A percentile compares a stretch with the other conserved stretches of the same genome.
Evolutionary conservation across 805 yeast species (phyloP).

Genomic region (Yamadazyma philogaea): DNA sequence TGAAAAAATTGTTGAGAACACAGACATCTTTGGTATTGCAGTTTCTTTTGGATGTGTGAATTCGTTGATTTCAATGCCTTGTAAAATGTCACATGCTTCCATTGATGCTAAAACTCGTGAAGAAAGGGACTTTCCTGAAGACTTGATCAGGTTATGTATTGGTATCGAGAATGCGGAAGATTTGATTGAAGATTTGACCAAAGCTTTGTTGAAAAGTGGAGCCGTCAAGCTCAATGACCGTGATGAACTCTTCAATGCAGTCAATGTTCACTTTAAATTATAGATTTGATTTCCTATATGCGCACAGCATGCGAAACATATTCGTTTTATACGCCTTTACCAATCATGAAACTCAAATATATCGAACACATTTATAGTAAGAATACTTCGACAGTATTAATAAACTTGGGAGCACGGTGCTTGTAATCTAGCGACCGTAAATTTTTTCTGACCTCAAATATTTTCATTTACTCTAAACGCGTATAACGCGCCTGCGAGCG

Average conservation of each 20-base stretch:
- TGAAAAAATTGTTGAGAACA: slow-evolving; percentile 70
- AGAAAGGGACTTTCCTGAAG: slow-evolving; percentile 90
- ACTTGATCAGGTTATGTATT: slow-evolving; percentile 81
- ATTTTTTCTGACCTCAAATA: neutral
- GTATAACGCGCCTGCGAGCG: slow-evolving; percentile 2
- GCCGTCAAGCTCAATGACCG: slow-evolving; percentile 42
- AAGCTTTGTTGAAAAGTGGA: slow-evolving; percentile 67
- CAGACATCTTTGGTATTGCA: slow-evolving; percentile 80
- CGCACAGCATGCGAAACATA: neutral
- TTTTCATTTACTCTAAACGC: neutral
- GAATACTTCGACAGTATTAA: neutral
- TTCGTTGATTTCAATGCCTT: slow-evolving; percentile 89
- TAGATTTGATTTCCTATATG: neutral
- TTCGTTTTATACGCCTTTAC: too few species aligned
- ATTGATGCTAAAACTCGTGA: slow-evolving; percentile 83
- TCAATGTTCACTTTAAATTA: slow-evolving; percentile 27
- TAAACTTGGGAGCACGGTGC: too few species aligned
- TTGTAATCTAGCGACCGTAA: too few species aligned
- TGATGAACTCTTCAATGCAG: slow-evolving; percentile 41
- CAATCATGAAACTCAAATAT: neutral
- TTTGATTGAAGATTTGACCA: slow-evolving; percentile 72
- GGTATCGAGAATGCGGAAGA: slow-evolving; percentile 87
- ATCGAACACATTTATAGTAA: neutral
- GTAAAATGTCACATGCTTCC: slow-evolving; percentile 96
- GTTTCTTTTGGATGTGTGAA: slow-evolving; percentile 95